Evolutionary conservation across 768 basidiomycete species (phyloP), one percentile per base, ranked within the genome.

Genomic region (Termitomyces sp.): DNA sequence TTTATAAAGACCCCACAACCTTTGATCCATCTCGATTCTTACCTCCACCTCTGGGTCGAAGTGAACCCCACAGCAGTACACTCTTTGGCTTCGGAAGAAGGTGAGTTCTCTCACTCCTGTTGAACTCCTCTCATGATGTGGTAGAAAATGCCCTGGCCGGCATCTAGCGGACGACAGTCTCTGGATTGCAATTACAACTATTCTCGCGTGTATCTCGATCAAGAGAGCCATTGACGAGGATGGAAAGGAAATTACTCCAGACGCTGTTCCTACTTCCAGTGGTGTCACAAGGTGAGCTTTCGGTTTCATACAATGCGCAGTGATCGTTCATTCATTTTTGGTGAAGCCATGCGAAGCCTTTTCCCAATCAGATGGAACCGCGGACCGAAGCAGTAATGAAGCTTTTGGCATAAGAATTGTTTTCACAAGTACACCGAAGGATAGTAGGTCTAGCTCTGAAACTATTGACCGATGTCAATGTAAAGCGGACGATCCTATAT

Each of bases 91-190:
- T 65, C 12, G 64, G 64, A 1, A 62, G 64, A 28, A 55, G 64
- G 64, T 65, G 9, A 40, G 12, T 50, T 49, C 5, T 16, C 5
- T n/a, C 4, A 16, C 11, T 16, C 16, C 16, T 32, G 5, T 24
- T 4, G 6, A 0, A 36, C 20, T 32, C 5, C 16, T 49, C 13
- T 28, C 7, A 49, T 9, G 1, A 12, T 49, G 28, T 8, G 18
- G n/a, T 56, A 67, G 65, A 22, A 54, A 70, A 12, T 78, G 77
- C 51, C 73, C 77, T 20, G 81, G 79, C 8, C 64, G 70, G 24
- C 57, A 76, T 48, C 65, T 82, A 33, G 81, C 78, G 2, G 78
- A 80, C 24, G 69, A 74, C 5, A 77, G 75, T n/a, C n/a, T 78
- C 32, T 73, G 72, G 66, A 64, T 66, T 45, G 63, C 44, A 32